phyloP scores from a whole-genome alignment of 305 asterid species.

The Ilex paraguariensis region DNA sequence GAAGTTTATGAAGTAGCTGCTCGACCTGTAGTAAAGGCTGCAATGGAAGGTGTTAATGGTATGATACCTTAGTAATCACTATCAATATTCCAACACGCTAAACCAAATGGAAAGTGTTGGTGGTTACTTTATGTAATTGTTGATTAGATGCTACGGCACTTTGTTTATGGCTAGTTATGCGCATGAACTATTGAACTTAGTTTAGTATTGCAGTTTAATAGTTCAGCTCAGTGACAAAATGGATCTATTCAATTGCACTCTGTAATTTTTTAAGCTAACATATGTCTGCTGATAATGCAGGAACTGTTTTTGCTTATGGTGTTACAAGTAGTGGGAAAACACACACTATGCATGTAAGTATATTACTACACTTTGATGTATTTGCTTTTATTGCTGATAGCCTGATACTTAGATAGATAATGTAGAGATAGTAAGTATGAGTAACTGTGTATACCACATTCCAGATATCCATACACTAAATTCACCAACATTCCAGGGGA shows the following conservation, averaged over 20 bases:
- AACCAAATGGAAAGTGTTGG: too few species aligned
- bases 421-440: too few species aligned
- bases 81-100: too few species aligned
- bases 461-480: too few species aligned
- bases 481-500: too few species aligned
- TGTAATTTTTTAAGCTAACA: background rate
- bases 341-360: constrained; percentile 98
- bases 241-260: background rate
- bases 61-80: constrained; percentile 19
- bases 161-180: too few species aligned
- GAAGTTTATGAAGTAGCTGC: constrained; percentile 98
- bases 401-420: background rate
- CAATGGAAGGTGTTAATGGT: constrained; percentile 99
- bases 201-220: too few species aligned
- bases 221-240: background rate
- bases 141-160: too few species aligned
- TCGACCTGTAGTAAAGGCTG: constrained; percentile 89
- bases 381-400: background rate
- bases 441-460: too few species aligned
- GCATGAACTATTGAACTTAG: too few species aligned
- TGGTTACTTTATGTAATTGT: too few species aligned
- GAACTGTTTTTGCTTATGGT: constrained; percentile 99
- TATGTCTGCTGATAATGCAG: constrained; percentile 41
- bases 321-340: constrained; percentile 99
- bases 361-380: constrained; percentile 11